Base-by-base conservation (phyloP, 108 stramenopile species). In the Nitzschia palea region DNA sequence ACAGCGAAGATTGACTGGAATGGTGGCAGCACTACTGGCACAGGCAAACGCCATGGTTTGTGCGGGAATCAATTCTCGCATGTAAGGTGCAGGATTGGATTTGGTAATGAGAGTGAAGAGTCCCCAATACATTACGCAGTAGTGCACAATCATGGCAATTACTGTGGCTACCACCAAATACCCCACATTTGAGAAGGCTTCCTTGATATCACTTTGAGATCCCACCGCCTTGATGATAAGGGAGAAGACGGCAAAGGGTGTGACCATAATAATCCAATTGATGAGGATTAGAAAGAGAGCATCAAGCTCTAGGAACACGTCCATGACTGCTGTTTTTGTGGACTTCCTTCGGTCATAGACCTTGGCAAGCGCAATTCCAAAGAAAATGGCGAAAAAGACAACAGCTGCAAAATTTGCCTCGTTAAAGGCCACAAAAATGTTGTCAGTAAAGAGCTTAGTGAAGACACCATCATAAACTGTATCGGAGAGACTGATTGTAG, bases 11-110 rank as follows among this genome's bases (percentile, higher is more conserved):
- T 57, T 67, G 4, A 80, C 60, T 1, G 79, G 79, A 15, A 80
- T 44, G 36, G 74, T 80, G 27, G 79, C 79, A 55, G 79, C 79
- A 51, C 70, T 72, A 26, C 74, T 76, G 3, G 70, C 64, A 26
- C 70, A 62, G 26, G 74, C 65, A 55, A 80, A 80, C 1, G 74
- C 79, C 50, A 72, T 50, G 29, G 63, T 65, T 22, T 61, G 65
- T 22, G 65, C 65, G 4, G 74, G 68, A 28, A 71, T 31, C 43
- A 76, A 18, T 14, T 59, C 17, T 30, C 63, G 40, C 53, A 56
- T 62, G 54, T 71, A 80, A 2, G 2, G 10, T 0, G 76, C 35
- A n/a, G 74, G 79, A 44, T 80, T 80, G 15, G 10, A 2, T 40
- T 48, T 51, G 5, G 58, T 42, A 52, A 76, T 70, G 4, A 55